These are phyloP conservation scores for Musa beccarii DNA, from an alignment of 176 grass and related monocot genomes.

Conservation along the genomic window DNA sequence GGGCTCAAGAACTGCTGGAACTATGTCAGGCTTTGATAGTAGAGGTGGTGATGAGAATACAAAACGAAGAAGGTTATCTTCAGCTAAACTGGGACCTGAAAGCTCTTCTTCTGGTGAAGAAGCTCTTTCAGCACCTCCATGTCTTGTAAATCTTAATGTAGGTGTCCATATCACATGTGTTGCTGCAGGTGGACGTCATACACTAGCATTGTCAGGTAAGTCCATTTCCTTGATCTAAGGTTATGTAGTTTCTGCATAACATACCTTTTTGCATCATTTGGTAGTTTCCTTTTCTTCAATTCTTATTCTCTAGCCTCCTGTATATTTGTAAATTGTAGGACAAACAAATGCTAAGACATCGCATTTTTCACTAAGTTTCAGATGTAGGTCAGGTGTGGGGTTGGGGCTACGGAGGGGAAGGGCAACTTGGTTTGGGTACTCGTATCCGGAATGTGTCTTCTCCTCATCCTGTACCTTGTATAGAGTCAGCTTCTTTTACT, in stretches of 20 bases:
- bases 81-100: slow-evolving; percentile 69
- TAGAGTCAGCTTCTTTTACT: slow-evolving; percentile 56
- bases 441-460: slow-evolving; percentile 79
- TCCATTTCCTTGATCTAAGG: neutral
- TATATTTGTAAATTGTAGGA: slow-evolving; percentile 8
- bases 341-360: slow-evolving; percentile 14
- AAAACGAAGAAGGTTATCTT: slow-evolving; percentile 72
- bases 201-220: slow-evolving; percentile 92
- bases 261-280: neutral
- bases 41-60: slow-evolving; percentile 66
- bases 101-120: slow-evolving; percentile 84
- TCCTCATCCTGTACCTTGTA: slow-evolving; percentile 84
- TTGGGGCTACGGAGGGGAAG: slow-evolving; percentile 99
- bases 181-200: slow-evolving; percentile 96
- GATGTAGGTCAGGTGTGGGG: slow-evolving; percentile 96
- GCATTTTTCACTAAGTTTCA: slow-evolving; percentile 51
- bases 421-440: slow-evolving; percentile 92
- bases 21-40: slow-evolving; percentile 57
- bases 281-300: neutral
- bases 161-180: slow-evolving; percentile 68
- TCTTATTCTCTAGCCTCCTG: neutral
- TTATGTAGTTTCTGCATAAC: neutral
- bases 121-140: slow-evolving; percentile 79
- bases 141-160: slow-evolving; percentile 71
- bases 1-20: slow-evolving; percentile 46